A percentile compares a stretch with the other conserved stretches of the same genome.
Evolutionary conservation across 2,329 filamentous ascomycete species (phyloP).

Genomic region (Cladosporium sp.): DNA sequence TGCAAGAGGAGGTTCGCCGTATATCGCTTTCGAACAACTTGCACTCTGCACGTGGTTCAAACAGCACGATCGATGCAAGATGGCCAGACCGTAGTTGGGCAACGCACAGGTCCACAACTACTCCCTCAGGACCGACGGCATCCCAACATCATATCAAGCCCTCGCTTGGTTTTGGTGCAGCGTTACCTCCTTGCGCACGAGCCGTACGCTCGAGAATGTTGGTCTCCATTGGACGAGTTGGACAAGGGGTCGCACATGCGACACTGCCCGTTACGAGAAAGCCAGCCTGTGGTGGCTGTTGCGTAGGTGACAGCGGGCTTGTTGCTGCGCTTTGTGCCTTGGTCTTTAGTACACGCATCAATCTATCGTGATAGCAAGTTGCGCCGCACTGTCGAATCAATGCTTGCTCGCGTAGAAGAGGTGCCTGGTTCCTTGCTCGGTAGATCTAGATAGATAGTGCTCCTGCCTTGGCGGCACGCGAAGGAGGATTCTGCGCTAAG

Average conservation of each 20-base stretch:
- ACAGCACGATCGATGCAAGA: neutral
- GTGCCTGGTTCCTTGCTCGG: slow-evolving; percentile 16
- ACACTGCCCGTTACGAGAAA: neutral
- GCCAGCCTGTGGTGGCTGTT: slow-evolving; percentile 5
- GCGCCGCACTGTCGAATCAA: neutral
- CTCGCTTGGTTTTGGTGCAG: slow-evolving; percentile 2
- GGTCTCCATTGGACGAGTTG: slow-evolving; percentile 10
- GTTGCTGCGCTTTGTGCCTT: neutral
- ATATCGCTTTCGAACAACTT: neutral
- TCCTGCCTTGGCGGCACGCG: slow-evolving; percentile 12
- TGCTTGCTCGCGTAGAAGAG: neutral
- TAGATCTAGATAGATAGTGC: slow-evolving; percentile 4
- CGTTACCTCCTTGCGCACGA: slow-evolving; percentile 16
- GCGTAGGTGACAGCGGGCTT: slow-evolving; percentile 2
- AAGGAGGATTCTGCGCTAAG: slow-evolving; percentile 11
- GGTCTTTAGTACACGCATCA: neutral
- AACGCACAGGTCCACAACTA: neutral
- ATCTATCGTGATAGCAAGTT: neutral
- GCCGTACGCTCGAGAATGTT: slow-evolving; percentile 7
- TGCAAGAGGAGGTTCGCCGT: neutral
- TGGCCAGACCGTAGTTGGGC: neutral
- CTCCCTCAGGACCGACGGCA: neutral
- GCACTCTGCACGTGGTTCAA: neutral
- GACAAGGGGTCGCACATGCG: slow-evolving; percentile 17
- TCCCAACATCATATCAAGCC: neutral